phyloP scores from a whole-genome alignment of 139 green algal genomes.

The Chlamydomonas schloesseri region DNA sequence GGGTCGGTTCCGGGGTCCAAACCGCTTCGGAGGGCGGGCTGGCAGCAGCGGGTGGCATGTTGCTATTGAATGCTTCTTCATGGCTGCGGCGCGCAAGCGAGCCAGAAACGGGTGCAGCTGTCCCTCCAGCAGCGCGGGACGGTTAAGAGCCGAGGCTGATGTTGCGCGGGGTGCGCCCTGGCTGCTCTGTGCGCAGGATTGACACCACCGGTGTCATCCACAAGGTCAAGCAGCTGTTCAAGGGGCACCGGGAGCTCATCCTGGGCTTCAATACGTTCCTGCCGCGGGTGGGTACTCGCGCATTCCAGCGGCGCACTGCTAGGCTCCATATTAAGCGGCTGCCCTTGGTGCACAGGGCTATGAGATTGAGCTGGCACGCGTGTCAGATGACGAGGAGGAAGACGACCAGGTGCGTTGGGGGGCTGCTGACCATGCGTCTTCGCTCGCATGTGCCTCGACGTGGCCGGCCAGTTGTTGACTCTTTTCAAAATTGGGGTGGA shows the following conservation, averaged over 20 bases:
- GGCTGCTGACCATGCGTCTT: background rate
- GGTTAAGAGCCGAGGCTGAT: constrained; percentile 25
- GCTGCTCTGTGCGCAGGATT: constrained; percentile 76
- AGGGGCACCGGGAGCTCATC: constrained; percentile 95
- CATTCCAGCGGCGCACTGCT: background rate
- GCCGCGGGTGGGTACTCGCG: constrained; percentile 76
- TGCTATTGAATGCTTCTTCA: too few relatives aligned
- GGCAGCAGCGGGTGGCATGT: too few relatives aligned
- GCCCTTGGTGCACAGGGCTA: constrained; percentile 67
- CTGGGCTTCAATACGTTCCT: constrained; percentile 99
- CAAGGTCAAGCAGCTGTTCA: constrained; percentile 96
- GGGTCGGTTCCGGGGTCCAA: constrained; percentile 15
- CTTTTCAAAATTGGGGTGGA: too few relatives aligned
- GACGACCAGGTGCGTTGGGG: constrained; percentile 33
- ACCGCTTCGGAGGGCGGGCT: too few relatives aligned
- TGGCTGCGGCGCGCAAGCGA: too few relatives aligned
- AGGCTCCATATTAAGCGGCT: background rate
- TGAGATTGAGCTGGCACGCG: constrained; percentile 76
- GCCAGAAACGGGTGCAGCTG: too few relatives aligned
- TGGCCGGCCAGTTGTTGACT: background rate
- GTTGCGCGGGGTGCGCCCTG: background rate
- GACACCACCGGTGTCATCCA: constrained; percentile 96
- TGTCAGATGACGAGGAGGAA: constrained; percentile 69
- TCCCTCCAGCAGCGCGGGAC: background rate
- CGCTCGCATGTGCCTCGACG: background rate